Evolutionary conservation across 177 flowering plant genomes (phyloP).

Genomic region (Tripterygium wilfordii): DNA sequence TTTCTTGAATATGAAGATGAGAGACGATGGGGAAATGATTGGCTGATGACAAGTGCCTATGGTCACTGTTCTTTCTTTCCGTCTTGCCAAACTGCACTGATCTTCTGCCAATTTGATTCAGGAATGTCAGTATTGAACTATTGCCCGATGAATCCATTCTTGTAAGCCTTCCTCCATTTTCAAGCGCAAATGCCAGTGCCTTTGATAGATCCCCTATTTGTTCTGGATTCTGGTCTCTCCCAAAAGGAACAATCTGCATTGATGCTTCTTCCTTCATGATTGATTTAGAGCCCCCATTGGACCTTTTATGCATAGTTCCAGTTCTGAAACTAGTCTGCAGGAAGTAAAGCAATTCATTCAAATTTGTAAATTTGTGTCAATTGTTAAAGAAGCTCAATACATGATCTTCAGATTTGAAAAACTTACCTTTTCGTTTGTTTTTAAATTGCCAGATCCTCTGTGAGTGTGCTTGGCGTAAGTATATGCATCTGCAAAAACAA

Average conservation of each 20-base stretch:
- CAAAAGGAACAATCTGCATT: constrained; percentile 47
- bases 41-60: constrained; percentile 18
- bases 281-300: constrained; percentile 19
- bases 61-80: constrained; percentile 18
- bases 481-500: constrained; percentile 36
- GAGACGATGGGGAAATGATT: constrained; percentile 39
- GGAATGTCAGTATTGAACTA: constrained; percentile 30
- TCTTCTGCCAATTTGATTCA: constrained; percentile 34
- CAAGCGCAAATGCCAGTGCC: constrained; percentile 69
- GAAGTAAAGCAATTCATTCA: constrained; percentile 2
- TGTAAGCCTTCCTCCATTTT: constrained; percentile 46
- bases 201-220: constrained; percentile 49
- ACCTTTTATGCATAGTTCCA: constrained; percentile 12
- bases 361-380: neutral
- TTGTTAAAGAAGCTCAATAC: no score
- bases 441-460: constrained; percentile 36
- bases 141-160: constrained; percentile 32
- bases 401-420: neutral
- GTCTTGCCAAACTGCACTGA: constrained; percentile 24
- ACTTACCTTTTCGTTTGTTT: constrained; percentile 40
- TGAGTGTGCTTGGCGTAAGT: constrained; percentile 30
- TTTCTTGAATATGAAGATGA: constrained; percentile 53
- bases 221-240: constrained; percentile 31
- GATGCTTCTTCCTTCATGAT: constrained; percentile 24
- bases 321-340: constrained; percentile 33